Conservation (phyloP, 345 rosid genomes). For the Euphorbia pulcherrima region DNA sequence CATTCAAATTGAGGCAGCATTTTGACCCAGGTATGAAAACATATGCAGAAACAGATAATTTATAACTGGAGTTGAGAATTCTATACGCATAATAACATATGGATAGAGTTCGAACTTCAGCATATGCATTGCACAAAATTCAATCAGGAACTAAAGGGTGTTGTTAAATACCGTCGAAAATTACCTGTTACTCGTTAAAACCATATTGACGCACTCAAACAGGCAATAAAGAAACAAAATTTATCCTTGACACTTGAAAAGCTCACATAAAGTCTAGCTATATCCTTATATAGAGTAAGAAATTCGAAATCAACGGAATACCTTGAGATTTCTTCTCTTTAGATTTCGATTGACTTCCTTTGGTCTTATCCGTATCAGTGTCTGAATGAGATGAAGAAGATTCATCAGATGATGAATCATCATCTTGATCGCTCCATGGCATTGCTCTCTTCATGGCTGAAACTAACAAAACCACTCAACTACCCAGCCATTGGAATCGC, state of each 20-base stretch:
- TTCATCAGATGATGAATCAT: slow-evolving; percentile 38
- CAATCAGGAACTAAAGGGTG: too few species aligned
- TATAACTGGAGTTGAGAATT: not conserved
- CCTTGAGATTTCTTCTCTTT: slow-evolving; percentile 24
- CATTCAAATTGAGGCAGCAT: not conserved
- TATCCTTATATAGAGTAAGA: not conserved
- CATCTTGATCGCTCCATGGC: slow-evolving; percentile 47
- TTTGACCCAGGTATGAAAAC: not conserved
- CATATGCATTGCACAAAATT: not conserved
- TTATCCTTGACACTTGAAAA: not conserved
- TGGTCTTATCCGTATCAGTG: slow-evolving; percentile 30
- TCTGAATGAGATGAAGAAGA: slow-evolving; percentile 36
- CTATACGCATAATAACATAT: not conserved
- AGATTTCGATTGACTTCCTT: slow-evolving; percentile 9
- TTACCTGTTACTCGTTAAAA: not conserved
- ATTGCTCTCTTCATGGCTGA: slow-evolving; percentile 52
- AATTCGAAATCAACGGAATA: not conserved
- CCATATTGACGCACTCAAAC: not conserved
- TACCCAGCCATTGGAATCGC: not conserved
- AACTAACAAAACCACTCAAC: slow-evolving; percentile 4
- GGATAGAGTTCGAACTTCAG: not conserved
- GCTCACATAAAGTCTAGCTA: not conserved
- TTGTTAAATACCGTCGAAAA: too few species aligned
- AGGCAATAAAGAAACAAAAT: not conserved
- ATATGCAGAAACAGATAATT: not conserved